Conservation (phyloP, 805 yeast species). For the Alloascoidea hylecoeti region DNA sequence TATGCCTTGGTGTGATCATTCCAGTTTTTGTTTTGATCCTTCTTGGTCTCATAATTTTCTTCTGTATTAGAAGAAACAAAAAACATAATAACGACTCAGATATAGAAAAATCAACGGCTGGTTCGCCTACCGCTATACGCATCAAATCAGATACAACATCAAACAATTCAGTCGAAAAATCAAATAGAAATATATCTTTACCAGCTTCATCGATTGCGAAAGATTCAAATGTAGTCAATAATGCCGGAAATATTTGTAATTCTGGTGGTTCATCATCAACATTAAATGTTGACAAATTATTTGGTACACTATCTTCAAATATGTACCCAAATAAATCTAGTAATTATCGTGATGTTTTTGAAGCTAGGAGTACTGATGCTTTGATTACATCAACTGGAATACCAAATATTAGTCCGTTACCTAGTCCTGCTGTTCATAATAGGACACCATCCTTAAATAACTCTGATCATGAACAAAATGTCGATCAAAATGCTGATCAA, state of each 20-base stretch:
- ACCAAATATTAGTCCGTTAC: constrained; percentile 3
- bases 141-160: no score
- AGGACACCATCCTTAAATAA: constrained; percentile 1
- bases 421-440: constrained; percentile 1
- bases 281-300: background rate
- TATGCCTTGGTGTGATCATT: constrained; percentile 82
- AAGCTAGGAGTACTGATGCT: constrained; percentile 24
- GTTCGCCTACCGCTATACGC: no score
- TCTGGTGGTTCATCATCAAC: background rate
- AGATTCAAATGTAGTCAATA: background rate
- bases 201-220: background rate
- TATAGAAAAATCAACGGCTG: background rate
- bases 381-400: constrained; percentile 15
- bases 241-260: background rate
- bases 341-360: constrained; percentile 23
- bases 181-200: background rate
- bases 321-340: background rate
- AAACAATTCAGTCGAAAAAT: background rate
- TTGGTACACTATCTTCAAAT: background rate
- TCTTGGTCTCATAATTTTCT: constrained; percentile 31
- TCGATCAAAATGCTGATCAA: constrained; percentile 2
- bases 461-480: constrained; percentile 2
- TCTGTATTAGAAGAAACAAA: constrained; percentile 33
- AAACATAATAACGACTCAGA: constrained; percentile 11
- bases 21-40: constrained; percentile 43